Base-by-base conservation (phyloP, 1,284 basidiomycete genomes). In the Leccinum brunneo-olivaceum region DNA sequence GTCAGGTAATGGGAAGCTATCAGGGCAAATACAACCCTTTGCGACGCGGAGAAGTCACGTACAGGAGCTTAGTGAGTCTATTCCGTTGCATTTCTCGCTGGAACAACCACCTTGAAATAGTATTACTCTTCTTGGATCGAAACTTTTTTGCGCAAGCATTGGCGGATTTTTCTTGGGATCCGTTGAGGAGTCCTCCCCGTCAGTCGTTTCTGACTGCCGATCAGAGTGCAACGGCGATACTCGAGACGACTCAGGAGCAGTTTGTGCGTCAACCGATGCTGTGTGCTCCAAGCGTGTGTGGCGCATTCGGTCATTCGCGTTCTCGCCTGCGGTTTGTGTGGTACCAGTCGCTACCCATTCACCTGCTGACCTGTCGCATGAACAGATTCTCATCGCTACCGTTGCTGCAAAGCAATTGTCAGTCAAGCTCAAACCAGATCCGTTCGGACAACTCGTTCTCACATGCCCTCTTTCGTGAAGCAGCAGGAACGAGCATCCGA, bases 81-180 rank as follows among this genome's bases (percentile, higher is more conserved):
- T 18, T 28, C 10, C 0, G 1, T 34, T 10, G 3, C 16, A 21
- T 18, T 18, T 20, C 18, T 4, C 9, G 12, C 9, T 33, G 16
- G 28, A 21, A 30, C 41, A 20, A 49, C 27, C 29, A 40, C 5
- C 14, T 34, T 24, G 33, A 21, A 38, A 33, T 47, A 74, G 74
- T 70, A 54, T 59, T 74, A 8, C 51, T 76, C 33, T 73, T 70
- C 53, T 57, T 76, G 20, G 74, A 76, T 53, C 64, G 73, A 35
- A 64, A 67, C 12, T 72, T 68, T 54, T 75, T 76, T 51, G 69
- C 69, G 6, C 69, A 72, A 49, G 71, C 68, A 5, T 63, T 76
- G 62, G 56, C 63, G 6, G 70, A 73, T 43, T 54, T 67, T 44
- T 64, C 70, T 4, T 48, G 58, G 2, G 63, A 73, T 50, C 71